Percentiles rank a stretch among this genome's conserved stretches.
These are phyloP conservation scores for Diaporthe nobilis DNA, from an alignment of 2,329 filamentous ascomycete genomes.

Conservation along the genomic window DNA sequence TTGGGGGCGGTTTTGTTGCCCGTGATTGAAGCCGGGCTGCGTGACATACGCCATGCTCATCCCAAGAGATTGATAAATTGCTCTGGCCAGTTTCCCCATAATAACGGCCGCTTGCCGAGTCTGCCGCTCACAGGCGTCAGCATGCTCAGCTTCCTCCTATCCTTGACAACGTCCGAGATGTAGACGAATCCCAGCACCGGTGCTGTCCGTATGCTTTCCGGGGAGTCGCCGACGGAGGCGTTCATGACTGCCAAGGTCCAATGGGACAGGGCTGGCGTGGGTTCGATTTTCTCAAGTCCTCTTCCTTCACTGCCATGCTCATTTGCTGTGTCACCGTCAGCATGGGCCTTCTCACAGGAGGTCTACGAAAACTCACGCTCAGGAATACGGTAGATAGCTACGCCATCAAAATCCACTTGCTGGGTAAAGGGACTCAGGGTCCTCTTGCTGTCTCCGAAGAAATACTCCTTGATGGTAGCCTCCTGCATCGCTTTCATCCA, in stretches of 20 bases:
- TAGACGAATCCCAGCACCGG: slow-evolving; percentile 94
- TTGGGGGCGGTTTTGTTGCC: neutral
- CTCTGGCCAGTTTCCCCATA: slow-evolving; percentile 91
- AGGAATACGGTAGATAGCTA: slow-evolving; percentile 80
- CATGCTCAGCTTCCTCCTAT: slow-evolving; percentile 83
- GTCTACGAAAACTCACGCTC: slow-evolving; percentile 62
- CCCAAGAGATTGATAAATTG: slow-evolving; percentile 83
- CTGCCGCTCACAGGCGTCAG: slow-evolving; percentile 87
- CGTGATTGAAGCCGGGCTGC: neutral
- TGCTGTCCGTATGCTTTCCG: slow-evolving; percentile 82
- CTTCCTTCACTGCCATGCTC: slow-evolving; percentile 51
- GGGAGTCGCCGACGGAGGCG: slow-evolving; percentile 76
- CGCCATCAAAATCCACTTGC: slow-evolving; percentile 81
- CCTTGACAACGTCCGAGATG: slow-evolving; percentile 90
- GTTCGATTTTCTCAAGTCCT: slow-evolving; percentile 74
- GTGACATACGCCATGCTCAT: slow-evolving; percentile 45
- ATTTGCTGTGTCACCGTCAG: slow-evolving; percentile 44
- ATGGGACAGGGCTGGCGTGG: slow-evolving; percentile 80
- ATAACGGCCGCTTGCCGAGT: slow-evolving; percentile 82
- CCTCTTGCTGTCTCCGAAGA: slow-evolving; percentile 85
- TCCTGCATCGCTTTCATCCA: slow-evolving; percentile 84
- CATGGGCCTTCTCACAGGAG: neutral
- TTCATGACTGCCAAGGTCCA: slow-evolving; percentile 89
- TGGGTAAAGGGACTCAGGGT: slow-evolving; percentile 91
- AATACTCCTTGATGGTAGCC: slow-evolving; percentile 89